phyloP scores from a whole-genome alignment of 306 rosid species.

The Carpinus fangiana region DNA sequence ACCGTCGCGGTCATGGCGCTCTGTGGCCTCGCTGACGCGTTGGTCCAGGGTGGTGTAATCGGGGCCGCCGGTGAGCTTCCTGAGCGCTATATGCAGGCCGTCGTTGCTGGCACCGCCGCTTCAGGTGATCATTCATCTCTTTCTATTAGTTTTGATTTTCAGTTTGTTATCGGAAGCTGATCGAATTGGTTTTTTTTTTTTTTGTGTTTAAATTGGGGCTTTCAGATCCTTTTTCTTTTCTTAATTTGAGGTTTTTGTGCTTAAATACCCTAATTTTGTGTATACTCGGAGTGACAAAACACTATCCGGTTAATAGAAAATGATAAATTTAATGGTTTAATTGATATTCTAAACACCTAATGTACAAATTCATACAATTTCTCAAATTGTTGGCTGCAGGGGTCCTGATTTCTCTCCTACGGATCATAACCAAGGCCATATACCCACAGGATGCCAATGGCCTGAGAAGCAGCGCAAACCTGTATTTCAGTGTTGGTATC shows the following conservation, averaged over 20 bases:
- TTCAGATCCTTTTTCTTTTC: neutral
- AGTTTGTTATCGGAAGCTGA: neutral
- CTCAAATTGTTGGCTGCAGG: slow-evolving; percentile 43
- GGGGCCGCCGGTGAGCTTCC: slow-evolving; percentile 92
- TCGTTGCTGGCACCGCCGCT: slow-evolving; percentile 84
- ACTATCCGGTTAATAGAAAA: neutral
- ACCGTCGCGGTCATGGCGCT: slow-evolving; percentile 53
- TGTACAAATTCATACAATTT: neutral
- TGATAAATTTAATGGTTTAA: no score
- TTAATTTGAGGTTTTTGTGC: neutral
- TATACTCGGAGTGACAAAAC: neutral
- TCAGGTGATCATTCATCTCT: slow-evolving; percentile 46
- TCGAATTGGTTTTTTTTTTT: neutral
- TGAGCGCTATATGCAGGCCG: slow-evolving; percentile 80
- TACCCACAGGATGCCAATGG: slow-evolving; percentile 73
- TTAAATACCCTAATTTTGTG: neutral
- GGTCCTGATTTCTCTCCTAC: slow-evolving; percentile 67
- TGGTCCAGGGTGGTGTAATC: slow-evolving; percentile 75
- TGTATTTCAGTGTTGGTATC: slow-evolving; percentile 72
- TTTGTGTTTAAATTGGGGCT: neutral
- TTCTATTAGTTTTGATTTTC: neutral
- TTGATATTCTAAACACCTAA: no score
- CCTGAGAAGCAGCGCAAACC: slow-evolving; percentile 73
- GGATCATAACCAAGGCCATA: slow-evolving; percentile 78
- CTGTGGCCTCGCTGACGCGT: slow-evolving; percentile 63